phyloP scores from a whole-genome alignment of 1,284 basidiomycete genomes.

The Moesziomyces antarcticus region DNA sequence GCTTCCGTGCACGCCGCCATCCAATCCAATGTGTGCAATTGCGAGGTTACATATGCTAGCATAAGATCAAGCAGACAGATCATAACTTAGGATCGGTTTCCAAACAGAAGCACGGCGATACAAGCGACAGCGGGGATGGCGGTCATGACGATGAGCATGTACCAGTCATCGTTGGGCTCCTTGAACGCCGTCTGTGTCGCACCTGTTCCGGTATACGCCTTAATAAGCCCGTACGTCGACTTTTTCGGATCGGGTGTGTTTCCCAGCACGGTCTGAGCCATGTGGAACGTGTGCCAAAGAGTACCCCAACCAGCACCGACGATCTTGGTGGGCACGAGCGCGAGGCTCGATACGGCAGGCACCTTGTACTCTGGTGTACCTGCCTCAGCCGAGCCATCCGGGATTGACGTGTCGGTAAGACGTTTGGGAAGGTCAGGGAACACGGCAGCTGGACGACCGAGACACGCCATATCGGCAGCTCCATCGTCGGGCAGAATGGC shows the following conservation, averaged over 20 bases:
- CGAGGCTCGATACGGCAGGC: slow-evolving; percentile 50
- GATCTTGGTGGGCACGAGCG: slow-evolving; percentile 60
- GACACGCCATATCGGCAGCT: slow-evolving; percentile 75
- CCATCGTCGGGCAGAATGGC: slow-evolving; percentile 67
- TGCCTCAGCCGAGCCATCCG: slow-evolving; percentile 33
- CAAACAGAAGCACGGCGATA: slow-evolving; percentile 19
- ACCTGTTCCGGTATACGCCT: slow-evolving; percentile 28
- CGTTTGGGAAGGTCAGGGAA: slow-evolving; percentile 74
- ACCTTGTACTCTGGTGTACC: slow-evolving; percentile 56
- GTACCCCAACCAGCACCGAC: slow-evolving; percentile 65
- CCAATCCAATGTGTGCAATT: too few relatives aligned
- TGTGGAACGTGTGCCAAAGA: slow-evolving; percentile 44
- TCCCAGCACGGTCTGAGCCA: slow-evolving; percentile 38
- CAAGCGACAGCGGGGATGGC: slow-evolving; percentile 22
- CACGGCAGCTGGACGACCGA: slow-evolving; percentile 78
- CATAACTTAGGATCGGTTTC: background rate
- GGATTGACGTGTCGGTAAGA: slow-evolving; percentile 49
- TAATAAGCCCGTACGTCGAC: slow-evolving; percentile 17
- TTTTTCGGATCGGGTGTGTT: slow-evolving; percentile 12
- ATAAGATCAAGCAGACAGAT: too few relatives aligned
- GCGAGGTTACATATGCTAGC: too few relatives aligned
- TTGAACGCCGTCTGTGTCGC: slow-evolving; percentile 37
- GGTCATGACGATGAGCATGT: slow-evolving; percentile 26
- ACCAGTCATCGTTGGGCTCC: slow-evolving; percentile 34
- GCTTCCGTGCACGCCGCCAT: too few relatives aligned